Conservation (phyloP, 495 filamentous ascomycete genomes). For the Filosporella fistucella region DNA sequence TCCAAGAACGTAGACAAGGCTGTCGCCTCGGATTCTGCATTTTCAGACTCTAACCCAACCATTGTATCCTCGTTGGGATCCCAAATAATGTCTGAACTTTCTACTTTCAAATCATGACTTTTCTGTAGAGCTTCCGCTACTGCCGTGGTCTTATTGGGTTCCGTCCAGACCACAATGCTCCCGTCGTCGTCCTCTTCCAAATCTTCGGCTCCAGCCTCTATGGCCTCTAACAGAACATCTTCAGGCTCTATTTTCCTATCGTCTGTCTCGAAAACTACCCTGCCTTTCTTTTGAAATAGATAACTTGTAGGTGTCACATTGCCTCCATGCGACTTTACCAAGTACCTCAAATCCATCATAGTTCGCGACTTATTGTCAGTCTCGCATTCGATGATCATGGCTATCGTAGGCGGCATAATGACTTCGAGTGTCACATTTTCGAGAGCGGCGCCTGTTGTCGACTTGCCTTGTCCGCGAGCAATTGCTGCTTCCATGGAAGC, state of each 20-base stretch:
- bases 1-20: slow-evolving; percentile 49
- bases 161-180: slow-evolving; percentile 68
- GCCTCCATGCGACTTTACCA: slow-evolving; percentile 68
- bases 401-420: slow-evolving; percentile 72
- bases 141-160: slow-evolving; percentile 61
- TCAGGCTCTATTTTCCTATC: slow-evolving; percentile 57
- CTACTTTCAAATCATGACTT: slow-evolving; percentile 55
- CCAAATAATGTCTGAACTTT: slow-evolving; percentile 79
- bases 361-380: slow-evolving; percentile 75
- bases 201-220: slow-evolving; percentile 84
- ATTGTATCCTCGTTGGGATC: slow-evolving; percentile 74
- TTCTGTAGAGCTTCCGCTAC: slow-evolving; percentile 58
- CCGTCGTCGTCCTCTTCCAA: slow-evolving; percentile 67
- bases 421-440: slow-evolving; percentile 78
- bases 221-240: slow-evolving; percentile 72
- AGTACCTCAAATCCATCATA: slow-evolving; percentile 61
- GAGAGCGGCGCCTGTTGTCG: slow-evolving; percentile 62
- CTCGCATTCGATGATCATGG: slow-evolving; percentile 69
- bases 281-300: slow-evolving; percentile 76
- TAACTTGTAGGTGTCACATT: slow-evolving; percentile 68
- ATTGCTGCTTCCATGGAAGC: slow-evolving; percentile 77
- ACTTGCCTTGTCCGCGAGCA: slow-evolving; percentile 79
- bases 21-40: slow-evolving; percentile 35
- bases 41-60: slow-evolving; percentile 43
- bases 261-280: slow-evolving; percentile 61